These are phyloP conservation scores for Dalbergia cochinchinensis DNA, from an alignment of 306 rosid species.

Conservation along the genomic window DNA sequence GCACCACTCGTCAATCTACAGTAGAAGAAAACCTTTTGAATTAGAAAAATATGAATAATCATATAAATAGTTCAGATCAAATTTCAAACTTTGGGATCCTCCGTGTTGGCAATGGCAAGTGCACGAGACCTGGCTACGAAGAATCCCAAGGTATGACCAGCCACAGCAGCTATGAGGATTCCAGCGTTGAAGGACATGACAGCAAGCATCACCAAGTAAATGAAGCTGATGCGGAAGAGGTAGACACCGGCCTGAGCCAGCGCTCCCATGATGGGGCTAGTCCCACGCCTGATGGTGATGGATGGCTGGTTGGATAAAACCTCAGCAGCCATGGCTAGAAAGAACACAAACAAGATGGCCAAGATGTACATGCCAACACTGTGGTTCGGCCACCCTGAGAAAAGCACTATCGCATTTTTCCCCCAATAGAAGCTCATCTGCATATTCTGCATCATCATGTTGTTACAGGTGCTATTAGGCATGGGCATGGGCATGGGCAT, in stretches of 20 bases:
- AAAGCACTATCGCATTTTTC: conserved; percentile 62
- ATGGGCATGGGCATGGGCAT: conserved; percentile 20
- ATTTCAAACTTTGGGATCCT: conserved; percentile 44
- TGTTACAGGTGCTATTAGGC: neutral
- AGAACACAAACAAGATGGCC: conserved; percentile 63
- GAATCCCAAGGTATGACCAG: conserved; percentile 74
- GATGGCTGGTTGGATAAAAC: conserved; percentile 53
- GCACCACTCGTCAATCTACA: too few species aligned
- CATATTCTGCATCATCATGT: conserved; percentile 48
- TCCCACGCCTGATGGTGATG: conserved; percentile 22
- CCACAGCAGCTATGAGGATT: conserved; percentile 71
- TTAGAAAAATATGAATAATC: too few species aligned
- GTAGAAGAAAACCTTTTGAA: too few species aligned
- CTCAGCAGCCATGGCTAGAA: conserved; percentile 58
- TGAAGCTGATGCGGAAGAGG: conserved; percentile 54
- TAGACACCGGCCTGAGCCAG: conserved; percentile 44
- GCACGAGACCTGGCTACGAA: conserved; percentile 56
- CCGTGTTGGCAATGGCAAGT: conserved; percentile 39
- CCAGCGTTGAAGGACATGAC: conserved; percentile 82
- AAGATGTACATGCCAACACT: conserved; percentile 65
- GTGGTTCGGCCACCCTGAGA: conserved; percentile 68
- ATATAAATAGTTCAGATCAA: neutral
- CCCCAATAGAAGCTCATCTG: conserved; percentile 82
- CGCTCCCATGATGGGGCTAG: conserved; percentile 32
- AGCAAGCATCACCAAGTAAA: conserved; percentile 74